Evolutionary conservation across 2,329 filamentous ascomycete species (phyloP), one percentile per base, ranked within the genome.

Genomic region (Microdochium trichocladiopsis): DNA sequence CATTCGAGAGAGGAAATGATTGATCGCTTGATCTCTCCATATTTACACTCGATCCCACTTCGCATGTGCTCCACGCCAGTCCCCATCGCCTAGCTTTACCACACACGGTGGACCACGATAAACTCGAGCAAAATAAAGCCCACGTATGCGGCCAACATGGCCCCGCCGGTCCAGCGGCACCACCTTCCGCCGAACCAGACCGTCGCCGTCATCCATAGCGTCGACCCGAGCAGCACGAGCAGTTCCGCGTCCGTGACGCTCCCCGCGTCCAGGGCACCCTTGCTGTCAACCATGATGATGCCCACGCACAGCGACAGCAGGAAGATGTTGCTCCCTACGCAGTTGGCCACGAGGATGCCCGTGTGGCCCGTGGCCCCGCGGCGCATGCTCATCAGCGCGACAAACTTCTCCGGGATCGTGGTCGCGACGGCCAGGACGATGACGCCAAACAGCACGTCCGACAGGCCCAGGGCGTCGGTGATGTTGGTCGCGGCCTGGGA

Each of bases 311-410:
- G 63, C 2, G 75, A 72, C 16, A 80, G 63, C 28, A 81, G 63
- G 58, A 80, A 82, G 31, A 80, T 76, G 53, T 80, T 80, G 55
- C 76, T 79, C 4, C 76, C 77, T 0, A 71, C 76, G 3, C 75
- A 77, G 47, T 75, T 79, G 0, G 77, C 78, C 5, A 76, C 72
- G 9, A 81, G 59, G 48, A 81, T 77, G 1, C 75, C 75, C 2
- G 63, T 60, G 18, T 79, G 72, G 4, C 74, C 75, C 14, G 72
- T 69, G 11, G 58, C 64, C 16, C 75, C 72, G 53, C n/a, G n/a
- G n/a, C n/a, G n/a, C n/a, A n/a, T n/a, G n/a, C 75, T 76, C 23
- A 79, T 55, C 3, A 79, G 65, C 1, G 77, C 72, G 48, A 80
- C 58, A 37, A 79, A 68, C 57, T 80, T 80, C 57, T 80, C 77